These are phyloP conservation scores for Ciborinia camelliae DNA, from an alignment of 2,329 filamentous ascomycete genomes.

Conservation along the genomic window DNA sequence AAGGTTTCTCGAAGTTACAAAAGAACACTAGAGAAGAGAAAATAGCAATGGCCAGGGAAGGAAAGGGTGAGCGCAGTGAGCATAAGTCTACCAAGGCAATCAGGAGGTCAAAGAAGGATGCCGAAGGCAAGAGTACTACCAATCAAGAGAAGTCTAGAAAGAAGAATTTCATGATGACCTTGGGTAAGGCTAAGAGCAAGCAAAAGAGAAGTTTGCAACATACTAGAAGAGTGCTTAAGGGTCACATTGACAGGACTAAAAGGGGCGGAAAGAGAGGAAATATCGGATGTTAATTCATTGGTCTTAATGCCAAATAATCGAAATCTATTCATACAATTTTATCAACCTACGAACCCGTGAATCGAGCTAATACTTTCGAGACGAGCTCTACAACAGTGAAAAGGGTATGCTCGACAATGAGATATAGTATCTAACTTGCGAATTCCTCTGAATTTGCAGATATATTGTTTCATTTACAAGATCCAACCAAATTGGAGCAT, in stretches of 20 bases:
- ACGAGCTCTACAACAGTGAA: too few relatives aligned
- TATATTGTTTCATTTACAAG: too few relatives aligned
- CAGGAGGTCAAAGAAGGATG: constrained; percentile 80
- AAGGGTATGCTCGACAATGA: too few relatives aligned
- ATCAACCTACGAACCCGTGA: not conserved
- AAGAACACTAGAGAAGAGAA: constrained; percentile 90
- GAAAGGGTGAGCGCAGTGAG: constrained; percentile 71
- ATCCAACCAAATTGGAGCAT: too few relatives aligned
- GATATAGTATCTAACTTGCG: too few relatives aligned
- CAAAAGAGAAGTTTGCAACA: constrained; percentile 90
- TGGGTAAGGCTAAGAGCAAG: constrained; percentile 94
- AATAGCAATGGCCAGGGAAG: constrained; percentile 76
- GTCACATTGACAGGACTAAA: constrained; percentile 79
- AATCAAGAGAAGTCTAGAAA: constrained; percentile 95
- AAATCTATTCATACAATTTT: not conserved
- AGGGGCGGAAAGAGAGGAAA: constrained; percentile 81
- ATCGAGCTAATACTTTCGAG: not conserved
- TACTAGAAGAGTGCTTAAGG: constrained; percentile 74
- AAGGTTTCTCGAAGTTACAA: constrained; percentile 75
- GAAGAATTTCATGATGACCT: constrained; percentile 99
- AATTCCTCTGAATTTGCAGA: too few relatives aligned
- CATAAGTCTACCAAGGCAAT: constrained; percentile 85
- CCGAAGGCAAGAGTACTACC: constrained; percentile 90
- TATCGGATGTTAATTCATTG: constrained; percentile 33
- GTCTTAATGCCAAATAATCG: constrained; percentile 4